Evolutionary conservation across 139 green algal genomes (phyloP).

Genomic region (Gonium pectorale): DNA sequence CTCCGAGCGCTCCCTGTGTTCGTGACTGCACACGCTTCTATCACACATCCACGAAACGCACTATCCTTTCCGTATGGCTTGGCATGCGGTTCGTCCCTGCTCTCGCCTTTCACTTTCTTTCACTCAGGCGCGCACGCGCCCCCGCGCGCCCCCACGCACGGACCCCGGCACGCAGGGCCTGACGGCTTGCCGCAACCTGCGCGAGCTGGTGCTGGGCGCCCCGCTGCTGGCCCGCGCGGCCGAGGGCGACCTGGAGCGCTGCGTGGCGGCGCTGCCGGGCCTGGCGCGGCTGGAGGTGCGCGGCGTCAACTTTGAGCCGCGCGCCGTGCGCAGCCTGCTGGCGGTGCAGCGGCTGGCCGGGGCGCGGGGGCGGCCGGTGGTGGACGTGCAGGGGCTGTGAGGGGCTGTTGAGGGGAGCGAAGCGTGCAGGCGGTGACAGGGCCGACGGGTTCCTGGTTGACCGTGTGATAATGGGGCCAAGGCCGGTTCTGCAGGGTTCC

Average conservation of each 20-base stretch:
- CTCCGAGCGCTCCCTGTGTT: too few species aligned
- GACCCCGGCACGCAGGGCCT: not conserved
- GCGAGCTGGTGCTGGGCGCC: slow-evolving; percentile 20
- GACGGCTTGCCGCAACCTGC: not conserved
- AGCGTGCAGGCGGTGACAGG: too few species aligned
- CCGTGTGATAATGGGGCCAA: too few species aligned
- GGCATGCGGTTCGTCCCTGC: too few species aligned
- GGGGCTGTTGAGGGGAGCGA: too few species aligned
- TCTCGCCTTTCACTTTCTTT: too few species aligned
- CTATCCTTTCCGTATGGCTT: too few species aligned
- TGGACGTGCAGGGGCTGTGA: not conserved
- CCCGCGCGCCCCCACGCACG: too few species aligned
- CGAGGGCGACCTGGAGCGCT: slow-evolving; percentile 34
- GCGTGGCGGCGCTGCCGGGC: not conserved
- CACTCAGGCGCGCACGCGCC: too few species aligned
- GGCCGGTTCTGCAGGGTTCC: too few species aligned
- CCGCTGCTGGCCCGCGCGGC: slow-evolving; percentile 14
- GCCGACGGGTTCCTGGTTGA: not conserved
- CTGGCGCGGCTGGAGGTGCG: slow-evolving; percentile 21
- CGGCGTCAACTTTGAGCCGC: not conserved
- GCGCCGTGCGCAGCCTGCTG: slow-evolving; percentile 25
- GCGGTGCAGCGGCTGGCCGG: slow-evolving; percentile 16
- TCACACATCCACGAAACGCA: too few species aligned
- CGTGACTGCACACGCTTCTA: too few species aligned
- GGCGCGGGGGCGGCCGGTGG: not conserved